phyloP scores from a whole-genome alignment of 345 rosid species.

The Salix koriyanagi region DNA sequence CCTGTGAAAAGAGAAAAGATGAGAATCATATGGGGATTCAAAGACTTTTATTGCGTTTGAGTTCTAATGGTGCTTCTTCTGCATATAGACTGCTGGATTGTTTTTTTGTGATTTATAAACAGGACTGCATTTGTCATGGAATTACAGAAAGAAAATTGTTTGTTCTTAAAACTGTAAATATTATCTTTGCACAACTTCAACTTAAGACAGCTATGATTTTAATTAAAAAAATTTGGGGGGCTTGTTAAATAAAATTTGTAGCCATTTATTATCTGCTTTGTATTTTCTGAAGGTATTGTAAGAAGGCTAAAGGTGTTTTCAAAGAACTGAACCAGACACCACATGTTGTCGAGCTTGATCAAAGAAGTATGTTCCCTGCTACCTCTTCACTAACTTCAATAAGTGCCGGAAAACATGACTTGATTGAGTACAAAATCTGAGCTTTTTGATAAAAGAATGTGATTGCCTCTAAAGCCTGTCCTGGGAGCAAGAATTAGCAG shows the following conservation, averaged over 20 bases:
- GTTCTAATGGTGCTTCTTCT: no score
- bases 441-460: background rate
- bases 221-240: background rate
- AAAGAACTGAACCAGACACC: slow-evolving; percentile 65
- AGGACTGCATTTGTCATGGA: no score
- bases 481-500: no score
- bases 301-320: slow-evolving; percentile 76
- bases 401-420: background rate
- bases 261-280: background rate
- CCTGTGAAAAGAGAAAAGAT: no score
- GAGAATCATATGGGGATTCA: no score
- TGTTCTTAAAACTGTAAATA: no score
- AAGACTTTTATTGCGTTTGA: no score
- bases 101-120: no score
- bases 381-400: background rate
- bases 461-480: background rate
- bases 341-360: slow-evolving; percentile 76
- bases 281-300: slow-evolving; percentile 58
- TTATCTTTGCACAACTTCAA: background rate
- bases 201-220: background rate
- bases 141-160: no score
- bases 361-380: slow-evolving; percentile 56
- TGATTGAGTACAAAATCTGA: background rate
- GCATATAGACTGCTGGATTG: no score
- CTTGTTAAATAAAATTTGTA: background rate